phyloP scores from a whole-genome alignment of 768 basidiomycete genomes.

The Agaricus sinodeliciosus region DNA sequence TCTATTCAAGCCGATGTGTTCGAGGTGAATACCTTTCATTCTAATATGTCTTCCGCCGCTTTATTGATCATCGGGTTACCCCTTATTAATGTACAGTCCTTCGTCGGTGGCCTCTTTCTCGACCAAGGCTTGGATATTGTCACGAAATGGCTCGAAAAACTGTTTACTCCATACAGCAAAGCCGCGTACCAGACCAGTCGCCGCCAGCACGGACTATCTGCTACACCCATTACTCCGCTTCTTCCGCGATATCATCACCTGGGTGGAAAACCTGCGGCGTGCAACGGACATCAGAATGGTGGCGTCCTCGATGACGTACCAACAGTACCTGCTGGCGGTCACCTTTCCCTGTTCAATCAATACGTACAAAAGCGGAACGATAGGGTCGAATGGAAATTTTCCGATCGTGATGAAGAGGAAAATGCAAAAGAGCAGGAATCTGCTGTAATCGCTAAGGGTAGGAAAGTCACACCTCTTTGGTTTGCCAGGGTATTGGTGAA shows the following conservation, averaged over 20 bases:
- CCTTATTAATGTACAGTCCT: constrained; percentile 42
- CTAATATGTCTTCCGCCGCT: not conserved
- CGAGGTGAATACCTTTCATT: constrained; percentile 41
- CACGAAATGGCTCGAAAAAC: constrained; percentile 49
- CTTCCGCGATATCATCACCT: not conserved
- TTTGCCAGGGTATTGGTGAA: constrained; percentile 57
- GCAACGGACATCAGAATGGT: not conserved
- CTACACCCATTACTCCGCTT: constrained; percentile 22
- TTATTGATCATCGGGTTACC: not conserved
- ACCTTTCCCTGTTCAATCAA: constrained; percentile 80
- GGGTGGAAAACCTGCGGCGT: constrained; percentile 6
- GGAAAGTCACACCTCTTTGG: constrained; percentile 74
- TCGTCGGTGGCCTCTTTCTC: constrained; percentile 69
- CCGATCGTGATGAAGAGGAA: constrained; percentile 26
- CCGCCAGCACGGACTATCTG: constrained; percentile 57
- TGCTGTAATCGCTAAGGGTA: constrained; percentile 29
- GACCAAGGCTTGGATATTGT: constrained; percentile 60
- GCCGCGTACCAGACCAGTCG: constrained; percentile 62
- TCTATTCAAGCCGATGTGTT: constrained; percentile 60
- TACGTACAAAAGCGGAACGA: constrained; percentile 51
- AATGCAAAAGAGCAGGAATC: constrained; percentile 16
- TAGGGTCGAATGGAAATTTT: constrained; percentile 67
- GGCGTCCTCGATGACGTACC: constrained; percentile 7
- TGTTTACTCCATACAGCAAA: constrained; percentile 57
- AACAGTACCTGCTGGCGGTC: constrained; percentile 38